Base-by-base conservation (phyloP, 306 rosid species). In the Rosa chinensis region DNA sequence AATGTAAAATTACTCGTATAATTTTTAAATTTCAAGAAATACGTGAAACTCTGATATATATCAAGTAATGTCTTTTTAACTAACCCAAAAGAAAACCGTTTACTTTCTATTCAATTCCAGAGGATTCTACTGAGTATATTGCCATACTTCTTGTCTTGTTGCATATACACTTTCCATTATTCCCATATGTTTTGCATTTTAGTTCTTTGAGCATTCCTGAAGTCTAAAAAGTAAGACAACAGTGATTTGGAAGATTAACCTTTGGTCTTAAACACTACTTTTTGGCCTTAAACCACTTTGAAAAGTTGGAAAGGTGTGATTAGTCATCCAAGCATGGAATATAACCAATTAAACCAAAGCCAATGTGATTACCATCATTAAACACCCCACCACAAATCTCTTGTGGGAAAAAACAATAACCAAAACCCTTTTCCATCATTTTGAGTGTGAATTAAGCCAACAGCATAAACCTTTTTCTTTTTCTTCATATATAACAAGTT, bases 271-370 rank as follows among this genome's bases (percentile, higher is more conserved):
- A 28, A 28, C 68, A 2, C 61, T 43, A 18, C 37, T 32, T 40
- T 43, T 70, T 49, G 28, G 45, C 61, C 62, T 32, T 72, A 49
- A 16, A 21, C 47, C 10, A 53, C 71, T 44, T 25, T 44, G 20
- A 45, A 74, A 69, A 28, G 67, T 16, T 61, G 44, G 53, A 77
- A 81, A 77, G 71, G 48, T 58, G 39, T 49, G 81, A 77, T 44
- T 52, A 72, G 74, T 71, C 73, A 62, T 20, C 50, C 32, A 50
- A 63, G 67, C 50, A 76, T 72, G 64, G 59, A 76, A 77, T 71
- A 44, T 17, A 63, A 63, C 39, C 69, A 39, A 72, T 5, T 39
- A 6, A 40, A 45, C 10, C 8, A 69, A 70, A 61, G 77, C 67
- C 77, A 40, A 59, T 40, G 78, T 50, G 63, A 52, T 76, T 61